phyloP scores from a whole-genome alignment of 176 grass and related monocot genomes.

The Metroxylon sagu region DNA sequence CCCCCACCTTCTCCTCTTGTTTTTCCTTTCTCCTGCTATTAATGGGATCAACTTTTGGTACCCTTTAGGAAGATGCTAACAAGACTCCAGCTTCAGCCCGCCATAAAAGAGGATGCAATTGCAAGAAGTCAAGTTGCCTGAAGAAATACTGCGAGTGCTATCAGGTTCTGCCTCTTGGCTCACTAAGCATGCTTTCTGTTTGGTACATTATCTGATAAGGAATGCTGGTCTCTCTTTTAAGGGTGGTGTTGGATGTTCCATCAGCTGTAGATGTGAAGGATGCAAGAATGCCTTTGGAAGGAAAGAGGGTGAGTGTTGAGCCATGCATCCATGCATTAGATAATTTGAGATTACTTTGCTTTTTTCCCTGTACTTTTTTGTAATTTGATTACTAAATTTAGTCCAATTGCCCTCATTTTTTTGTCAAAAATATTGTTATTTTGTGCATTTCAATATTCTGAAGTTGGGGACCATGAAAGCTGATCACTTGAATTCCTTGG shows the following conservation, averaged over 20 bases:
- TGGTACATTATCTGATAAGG: background rate
- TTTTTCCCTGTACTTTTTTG: no score
- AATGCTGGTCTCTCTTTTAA: slow-evolving; percentile 12
- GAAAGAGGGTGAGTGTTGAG: slow-evolving; percentile 61
- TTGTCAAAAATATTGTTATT: no score
- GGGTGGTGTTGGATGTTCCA: slow-evolving; percentile 49
- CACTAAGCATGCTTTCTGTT: background rate
- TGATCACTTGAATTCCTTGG: no score
- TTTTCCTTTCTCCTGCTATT: slow-evolving; percentile 10
- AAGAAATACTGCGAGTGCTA: slow-evolving; percentile 77
- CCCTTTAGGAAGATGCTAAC: slow-evolving; percentile 37
- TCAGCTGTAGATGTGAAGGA: slow-evolving; percentile 45
- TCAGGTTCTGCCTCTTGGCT: slow-evolving; percentile 39
- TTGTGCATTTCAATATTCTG: no score
- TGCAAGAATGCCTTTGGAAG: slow-evolving; percentile 59
- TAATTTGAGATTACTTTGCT: no score
- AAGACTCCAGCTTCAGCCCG: slow-evolving; percentile 53
- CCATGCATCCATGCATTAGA: no score
- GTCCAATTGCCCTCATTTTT: no score
- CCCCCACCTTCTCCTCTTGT: background rate
- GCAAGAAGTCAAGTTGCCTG: slow-evolving; percentile 72
- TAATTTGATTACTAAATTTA: no score
- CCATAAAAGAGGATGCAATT: slow-evolving; percentile 47
- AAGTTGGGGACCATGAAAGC: no score
- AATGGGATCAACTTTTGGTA: slow-evolving; percentile 7